Evolutionary conservation across 2,329 filamentous ascomycete genomes (phyloP), one percentile per base, ranked within the genome.

Genomic region (Aureobasidium lini): DNA sequence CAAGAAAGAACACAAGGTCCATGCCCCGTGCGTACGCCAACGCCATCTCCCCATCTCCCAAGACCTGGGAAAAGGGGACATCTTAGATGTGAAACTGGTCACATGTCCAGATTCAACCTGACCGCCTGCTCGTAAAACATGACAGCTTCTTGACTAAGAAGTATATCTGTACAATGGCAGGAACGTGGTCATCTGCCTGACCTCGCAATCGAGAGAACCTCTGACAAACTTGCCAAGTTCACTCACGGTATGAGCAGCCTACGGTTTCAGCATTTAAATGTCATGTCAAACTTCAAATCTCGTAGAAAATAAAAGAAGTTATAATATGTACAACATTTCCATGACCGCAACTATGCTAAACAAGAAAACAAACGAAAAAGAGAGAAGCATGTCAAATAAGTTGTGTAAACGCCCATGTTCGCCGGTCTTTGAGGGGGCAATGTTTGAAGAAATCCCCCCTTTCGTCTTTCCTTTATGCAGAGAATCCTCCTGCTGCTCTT

Each of bases 241-340:
- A n/a, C 11, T 6, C 9, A 18, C 7, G 40, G 6, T 13, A 42
- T 6, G 1, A 23, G 23, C 23, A 23, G 23, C 23, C 23, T 23
- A 23, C 23, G 23, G 23, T 23, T 23, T 23, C 23, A 23, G 23
- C 23, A 23, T 23, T 23, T 23, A 23, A 23, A 23, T 23, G 23
- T 23, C 23, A 23, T 3, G 23, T 23, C 23, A 23, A 3, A 23
- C 23, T 23, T 2, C 23, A 23, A 23, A 23, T 23, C 23, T 23
- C 23, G 23, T 23, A 23, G 9, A 16, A 34, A 6, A 16, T 15
- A 46, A 10, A 13, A n/a, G 23, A 43, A 43, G 32, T 54, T 6
- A 31, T 37, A 32, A 57, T 57, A 57, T 57, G 54, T 57, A 57
- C 54, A 57, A 43, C 54, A 40, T 57, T 57, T 48, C 54, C 54